phyloP scores from a whole-genome alignment of 2,329 filamentous ascomycete species.

The Neurospora sp. region DNA sequence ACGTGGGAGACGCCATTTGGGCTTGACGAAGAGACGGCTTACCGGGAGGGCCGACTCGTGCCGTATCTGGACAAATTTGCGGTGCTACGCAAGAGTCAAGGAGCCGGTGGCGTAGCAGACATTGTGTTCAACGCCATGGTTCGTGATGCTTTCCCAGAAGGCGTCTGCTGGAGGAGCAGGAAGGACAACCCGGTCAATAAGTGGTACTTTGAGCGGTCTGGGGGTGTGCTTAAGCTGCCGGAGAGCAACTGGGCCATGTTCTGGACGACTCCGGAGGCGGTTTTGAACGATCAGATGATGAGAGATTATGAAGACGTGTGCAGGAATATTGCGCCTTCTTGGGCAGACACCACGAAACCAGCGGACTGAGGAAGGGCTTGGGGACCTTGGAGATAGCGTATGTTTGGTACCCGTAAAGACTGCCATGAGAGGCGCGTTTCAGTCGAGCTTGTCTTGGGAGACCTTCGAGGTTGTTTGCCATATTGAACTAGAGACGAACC shows the following conservation, averaged over 20 bases:
- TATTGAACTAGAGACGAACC: not conserved
- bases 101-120: slow-evolving; percentile 85
- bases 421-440: not conserved
- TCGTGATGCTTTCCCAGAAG: slow-evolving; percentile 72
- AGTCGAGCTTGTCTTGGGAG: not conserved
- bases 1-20: slow-evolving; percentile 80
- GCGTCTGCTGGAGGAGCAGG: slow-evolving; percentile 86
- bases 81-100: slow-evolving; percentile 78
- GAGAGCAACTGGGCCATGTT: slow-evolving; percentile 97
- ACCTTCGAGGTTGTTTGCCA: not conserved
- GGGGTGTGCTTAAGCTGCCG: slow-evolving; percentile 71
- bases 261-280: slow-evolving; percentile 71
- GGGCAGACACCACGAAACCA: slow-evolving; percentile 49
- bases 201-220: slow-evolving; percentile 93
- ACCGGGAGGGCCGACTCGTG: slow-evolving; percentile 55
- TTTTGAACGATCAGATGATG: slow-evolving; percentile 44
- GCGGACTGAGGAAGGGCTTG: slow-evolving; percentile 35
- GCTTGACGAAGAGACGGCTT: slow-evolving; percentile 42
- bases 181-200: slow-evolving; percentile 95
- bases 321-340: slow-evolving; percentile 50
- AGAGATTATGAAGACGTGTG: slow-evolving; percentile 69
- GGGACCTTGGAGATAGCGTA: not conserved
- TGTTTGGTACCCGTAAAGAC: not conserved
- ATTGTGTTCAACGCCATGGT: slow-evolving; percentile 97
- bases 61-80: slow-evolving; percentile 98